Percentiles rank a stretch among this genome's conserved stretches.
Evolutionary conservation across 2,329 filamentous ascomycete genomes (phyloP).

Genomic region (Hypoxylon sp.): DNA sequence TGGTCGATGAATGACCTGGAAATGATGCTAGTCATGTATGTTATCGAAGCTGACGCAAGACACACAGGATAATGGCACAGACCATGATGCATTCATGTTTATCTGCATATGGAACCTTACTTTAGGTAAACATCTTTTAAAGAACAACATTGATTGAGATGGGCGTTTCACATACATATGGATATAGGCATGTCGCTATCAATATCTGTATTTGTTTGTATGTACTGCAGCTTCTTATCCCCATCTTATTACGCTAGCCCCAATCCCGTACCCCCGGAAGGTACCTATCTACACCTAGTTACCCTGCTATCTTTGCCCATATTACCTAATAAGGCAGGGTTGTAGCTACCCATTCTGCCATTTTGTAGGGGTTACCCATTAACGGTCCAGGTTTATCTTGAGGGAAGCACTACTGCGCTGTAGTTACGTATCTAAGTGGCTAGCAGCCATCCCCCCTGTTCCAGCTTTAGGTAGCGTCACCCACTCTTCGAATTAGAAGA

Average conservation of each 20-base stretch:
- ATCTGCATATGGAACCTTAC: not conserved
- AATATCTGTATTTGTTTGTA: too few relatives aligned
- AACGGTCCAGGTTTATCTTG: not conserved
- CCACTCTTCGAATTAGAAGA: conserved; percentile 39
- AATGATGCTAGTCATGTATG: not conserved
- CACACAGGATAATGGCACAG: conserved; percentile 26
- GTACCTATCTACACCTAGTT: not conserved
- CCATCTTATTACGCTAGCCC: not conserved
- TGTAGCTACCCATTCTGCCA: not conserved
- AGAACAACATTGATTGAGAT: conserved; percentile 1
- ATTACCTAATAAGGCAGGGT: conserved; percentile 6
- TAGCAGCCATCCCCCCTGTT: conserved; percentile 21
- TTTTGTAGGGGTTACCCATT: not conserved
- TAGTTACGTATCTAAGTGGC: conserved; percentile 22
- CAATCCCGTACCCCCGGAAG: not conserved
- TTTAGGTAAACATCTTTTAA: not conserved
- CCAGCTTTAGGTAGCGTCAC: conserved; percentile 29
- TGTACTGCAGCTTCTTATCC: not conserved
- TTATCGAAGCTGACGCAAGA: conserved; percentile 36
- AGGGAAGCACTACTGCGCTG: conserved; percentile 1
- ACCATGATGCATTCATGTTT: not conserved
- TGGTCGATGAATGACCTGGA: not conserved
- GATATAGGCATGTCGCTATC: not conserved
- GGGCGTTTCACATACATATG: not conserved
- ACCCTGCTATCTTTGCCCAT: conserved; percentile 4